Evolutionary conservation across 257 asterid species (phyloP).

Genomic region (Solanum neorickii): DNA sequence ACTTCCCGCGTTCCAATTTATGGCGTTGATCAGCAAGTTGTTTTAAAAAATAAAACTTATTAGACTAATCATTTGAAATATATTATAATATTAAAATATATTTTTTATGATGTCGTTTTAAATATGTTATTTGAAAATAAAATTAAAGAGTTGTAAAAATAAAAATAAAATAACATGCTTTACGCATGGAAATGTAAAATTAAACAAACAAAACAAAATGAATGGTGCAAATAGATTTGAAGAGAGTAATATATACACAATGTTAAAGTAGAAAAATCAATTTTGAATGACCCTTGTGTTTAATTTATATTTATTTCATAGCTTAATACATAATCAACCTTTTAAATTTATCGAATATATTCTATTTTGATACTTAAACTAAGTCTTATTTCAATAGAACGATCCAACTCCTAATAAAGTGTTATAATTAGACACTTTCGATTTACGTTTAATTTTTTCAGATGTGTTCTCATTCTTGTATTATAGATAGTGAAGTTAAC

Average conservation of each 20-base stretch:
- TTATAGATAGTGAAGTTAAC: not conserved
- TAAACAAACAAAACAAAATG: too few species aligned
- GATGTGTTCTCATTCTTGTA: not conserved
- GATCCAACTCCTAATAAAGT: not conserved
- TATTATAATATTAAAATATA: not conserved
- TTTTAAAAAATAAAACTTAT: too few species aligned
- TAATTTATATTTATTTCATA: too few species aligned
- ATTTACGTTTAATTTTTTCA: too few species aligned
- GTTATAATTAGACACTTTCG: not conserved
- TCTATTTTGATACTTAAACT: too few species aligned
- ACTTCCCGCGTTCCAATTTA: not conserved
- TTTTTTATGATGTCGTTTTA: not conserved
- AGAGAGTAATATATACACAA: not conserved
- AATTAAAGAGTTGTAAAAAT: too few species aligned
- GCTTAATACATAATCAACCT: not conserved
- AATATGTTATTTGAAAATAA: too few species aligned
- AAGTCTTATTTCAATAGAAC: not conserved
- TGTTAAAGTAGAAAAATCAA: too few species aligned
- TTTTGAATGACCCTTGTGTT: not conserved
- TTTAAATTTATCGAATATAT: too few species aligned
- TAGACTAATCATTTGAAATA: not conserved
- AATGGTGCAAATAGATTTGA: too few species aligned
- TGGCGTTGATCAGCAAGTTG: not conserved
- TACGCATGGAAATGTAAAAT: too few species aligned
- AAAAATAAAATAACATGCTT: too few species aligned